Evolutionary conservation across 2,329 filamentous ascomycete species (phyloP), one percentile per base, ranked within the genome.

Genomic region (Macrophomina tecta): DNA sequence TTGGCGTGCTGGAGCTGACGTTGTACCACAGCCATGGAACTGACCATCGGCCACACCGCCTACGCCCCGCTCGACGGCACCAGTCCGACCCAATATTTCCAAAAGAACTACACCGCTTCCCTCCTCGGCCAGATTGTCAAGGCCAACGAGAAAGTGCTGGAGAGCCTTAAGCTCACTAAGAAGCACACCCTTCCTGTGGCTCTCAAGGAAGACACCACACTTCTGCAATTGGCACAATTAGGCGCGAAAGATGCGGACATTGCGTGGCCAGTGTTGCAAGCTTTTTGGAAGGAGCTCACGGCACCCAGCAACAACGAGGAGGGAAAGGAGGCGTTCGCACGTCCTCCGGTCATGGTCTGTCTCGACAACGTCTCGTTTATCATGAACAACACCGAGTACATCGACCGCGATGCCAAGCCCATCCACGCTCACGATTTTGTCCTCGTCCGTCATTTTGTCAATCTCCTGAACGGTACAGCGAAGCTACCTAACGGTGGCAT

Each of bases 391-490:
- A 92, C 90, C 69, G 87, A 86, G 52, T 99, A 98, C 83, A 87
- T 90, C 70, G 87, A 87, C 69, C 83, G 90, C 1, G 83, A 90
- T 30, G 91, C 87, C 73, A 86, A 92, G 69, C 84, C 84, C 14
- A 90, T 99, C 69, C 95, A 99, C 82, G 86, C 93, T 34, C 92
- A 97, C 79, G 91, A 98, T 74, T 85, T 99, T 36, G 84, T 87
- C 30, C 83, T 97, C 28, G 83, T 97, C 63, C 85, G 88, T 66
- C 86, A 91, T 71, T 97, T 97, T 78, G 79, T 91, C 68, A 88
- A 91, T 62, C 86, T 91, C 66, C 84, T 98, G 34, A 77, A 77
- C 9, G 77, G 75, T n/a, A 67, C 68, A 23, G 74, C 75, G 80
- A 78, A 77, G 0, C 78, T 89, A 42, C 81, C 86, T 62, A 94